These are phyloP conservation scores for Xylaria sp. DNA, from an alignment of 2,329 filamentous ascomycete genomes.

Conservation along the genomic window DNA sequence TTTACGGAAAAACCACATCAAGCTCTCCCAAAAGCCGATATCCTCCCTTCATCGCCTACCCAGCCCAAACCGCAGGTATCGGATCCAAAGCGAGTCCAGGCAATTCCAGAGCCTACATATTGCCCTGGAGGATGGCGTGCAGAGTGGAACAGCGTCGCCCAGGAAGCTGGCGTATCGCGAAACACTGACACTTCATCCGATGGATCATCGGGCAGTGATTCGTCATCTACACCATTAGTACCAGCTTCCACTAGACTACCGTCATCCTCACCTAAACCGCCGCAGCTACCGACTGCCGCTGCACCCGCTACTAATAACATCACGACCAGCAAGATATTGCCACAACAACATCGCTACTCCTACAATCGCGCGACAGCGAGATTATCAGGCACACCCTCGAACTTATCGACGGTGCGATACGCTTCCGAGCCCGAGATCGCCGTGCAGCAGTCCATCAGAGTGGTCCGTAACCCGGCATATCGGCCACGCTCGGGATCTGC, in stretches of 20 bases:
- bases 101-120: conserved; percentile 33
- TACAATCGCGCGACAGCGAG: conserved; percentile 30
- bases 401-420: conserved; percentile 38
- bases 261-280: not conserved
- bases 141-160: conserved; percentile 35
- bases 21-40: conserved; percentile 6
- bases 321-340: not conserved
- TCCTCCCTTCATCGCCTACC: not conserved
- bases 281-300: not conserved
- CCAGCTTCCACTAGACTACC: not conserved
- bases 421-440: conserved; percentile 38
- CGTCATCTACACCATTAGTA: conserved; percentile 10
- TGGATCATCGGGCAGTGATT: not conserved
- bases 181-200: conserved; percentile 1
- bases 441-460: conserved; percentile 35
- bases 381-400: conserved; percentile 35
- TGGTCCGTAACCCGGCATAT: conserved; percentile 36
- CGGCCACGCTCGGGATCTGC: conserved; percentile 3
- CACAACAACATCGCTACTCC: not conserved
- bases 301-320: not conserved
- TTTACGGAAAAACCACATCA: conserved; percentile 28
- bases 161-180: conserved; percentile 22
- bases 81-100: conserved; percentile 9
- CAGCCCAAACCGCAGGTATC: conserved; percentile 15
- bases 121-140: conserved; percentile 37